phyloP scores from a whole-genome alignment of 1,284 basidiomycete species.

The Ceratobasidium sp. region DNA sequence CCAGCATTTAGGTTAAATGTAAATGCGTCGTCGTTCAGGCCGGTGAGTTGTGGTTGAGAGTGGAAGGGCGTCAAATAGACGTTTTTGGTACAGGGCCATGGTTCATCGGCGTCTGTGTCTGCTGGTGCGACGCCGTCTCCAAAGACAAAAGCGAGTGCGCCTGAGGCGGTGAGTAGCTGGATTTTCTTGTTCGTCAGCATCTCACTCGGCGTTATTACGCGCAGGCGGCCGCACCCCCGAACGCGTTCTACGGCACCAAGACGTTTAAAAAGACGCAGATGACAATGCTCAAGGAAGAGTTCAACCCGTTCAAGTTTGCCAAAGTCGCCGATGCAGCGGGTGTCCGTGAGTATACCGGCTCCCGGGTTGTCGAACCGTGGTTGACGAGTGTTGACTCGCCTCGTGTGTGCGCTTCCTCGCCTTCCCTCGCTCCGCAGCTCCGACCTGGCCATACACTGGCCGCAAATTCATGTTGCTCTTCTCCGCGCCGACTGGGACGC shows the following conservation, averaged over 20 bases:
- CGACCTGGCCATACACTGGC: slow-evolving; percentile 88
- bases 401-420: slow-evolving; percentile 22
- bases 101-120: slow-evolving; percentile 18
- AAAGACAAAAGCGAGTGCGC: slow-evolving; percentile 60
- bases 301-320: slow-evolving; percentile 90
- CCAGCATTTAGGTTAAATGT: slow-evolving; percentile 84
- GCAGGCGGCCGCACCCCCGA: slow-evolving; percentile 59
- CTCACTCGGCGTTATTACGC: not conserved
- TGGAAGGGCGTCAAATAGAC: slow-evolving; percentile 49
- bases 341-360: slow-evolving; percentile 66
- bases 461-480: slow-evolving; percentile 85
- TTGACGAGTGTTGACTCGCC: slow-evolving; percentile 3
- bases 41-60: slow-evolving; percentile 56
- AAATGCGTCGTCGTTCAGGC: slow-evolving; percentile 80
- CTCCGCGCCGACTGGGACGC: slow-evolving; percentile 54
- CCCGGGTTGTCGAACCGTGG: not conserved
- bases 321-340: slow-evolving; percentile 80
- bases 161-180: slow-evolving; percentile 59
- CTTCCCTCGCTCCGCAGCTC: slow-evolving; percentile 58
- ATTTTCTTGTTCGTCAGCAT: slow-evolving; percentile 24
- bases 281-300: slow-evolving; percentile 90
- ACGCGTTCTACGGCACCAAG: slow-evolving; percentile 89
- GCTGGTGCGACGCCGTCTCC: slow-evolving; percentile 66
- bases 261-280: slow-evolving; percentile 74
- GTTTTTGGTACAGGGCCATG: slow-evolving; percentile 31